Evolutionary conservation across 768 basidiomycete species (phyloP), one percentile per base, ranked within the genome.

Genomic region (Scleroderma bovista): DNA sequence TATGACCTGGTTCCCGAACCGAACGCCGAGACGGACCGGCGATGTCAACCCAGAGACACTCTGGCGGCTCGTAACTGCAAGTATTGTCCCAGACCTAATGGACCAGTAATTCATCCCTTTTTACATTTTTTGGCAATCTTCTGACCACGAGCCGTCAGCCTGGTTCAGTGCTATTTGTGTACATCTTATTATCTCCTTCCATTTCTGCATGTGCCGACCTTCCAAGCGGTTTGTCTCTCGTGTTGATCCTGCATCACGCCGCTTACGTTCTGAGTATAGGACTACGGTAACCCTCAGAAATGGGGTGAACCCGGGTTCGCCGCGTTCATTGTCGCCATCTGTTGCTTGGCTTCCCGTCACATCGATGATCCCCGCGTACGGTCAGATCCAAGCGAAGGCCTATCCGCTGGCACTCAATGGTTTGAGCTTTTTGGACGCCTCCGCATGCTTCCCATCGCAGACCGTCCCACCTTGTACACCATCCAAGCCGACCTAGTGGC

Each of bases 221-320:
- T 94, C 68, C 74, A 93, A 39, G 76, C 83, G 33, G 88, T 89
- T 62, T 52, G 74, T 73, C 32, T 50, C 36, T 47, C 55, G 45
- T 51, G 37, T 45, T 42, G 56, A 26, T 29, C 46, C 33, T 51
- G 17, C 23, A 40, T 51, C 51, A 16, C 46, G 16, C 17, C 42
- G 48, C 67, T 57, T 57, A 62, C 47, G 51, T 45, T 32, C 47
- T 49, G 33, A 40, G 46, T 49, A 2, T 55, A 89, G 86, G 93
- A 96, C 67, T 96, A 96, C 63, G 90, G 89, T 37, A 89, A 93
- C 56, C 93, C 93, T 45, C 80, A 82, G 68, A 93, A 93, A 74
- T 95, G 93, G 93, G 89, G 86, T 44, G 92, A 94, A 68, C 90
- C 93, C 8, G 93, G 93, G 9, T 96, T 96, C 60, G 91, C 88